A percentile compares a stretch with the other conserved stretches of the same genome.
Conservation (phyloP, 2,329 filamentous ascomycete genomes). For the Emericellopsis cladophorae region DNA sequence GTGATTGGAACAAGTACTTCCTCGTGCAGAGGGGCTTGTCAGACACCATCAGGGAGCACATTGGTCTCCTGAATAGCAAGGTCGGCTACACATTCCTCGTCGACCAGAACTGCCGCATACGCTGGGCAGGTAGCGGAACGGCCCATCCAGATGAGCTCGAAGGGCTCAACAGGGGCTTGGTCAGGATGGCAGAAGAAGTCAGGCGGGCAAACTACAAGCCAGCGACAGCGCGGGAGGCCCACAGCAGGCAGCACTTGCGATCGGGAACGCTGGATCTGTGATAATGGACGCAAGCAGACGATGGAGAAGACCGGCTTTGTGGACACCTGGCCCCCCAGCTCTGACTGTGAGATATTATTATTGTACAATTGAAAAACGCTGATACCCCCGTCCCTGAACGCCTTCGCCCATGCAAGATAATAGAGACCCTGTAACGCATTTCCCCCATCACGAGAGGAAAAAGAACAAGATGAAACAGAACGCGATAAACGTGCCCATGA, state of each 20-base stretch:
- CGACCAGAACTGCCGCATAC: constrained; percentile 75
- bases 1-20: constrained; percentile 49
- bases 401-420: constrained; percentile 10
- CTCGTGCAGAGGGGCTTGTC: constrained; percentile 44
- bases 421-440: not conserved
- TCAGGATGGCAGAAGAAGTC: constrained; percentile 48
- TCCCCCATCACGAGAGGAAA: constrained; percentile 40
- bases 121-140: constrained; percentile 80
- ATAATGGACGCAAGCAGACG: too few species aligned
- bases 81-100: constrained; percentile 91
- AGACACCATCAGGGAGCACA: constrained; percentile 47
- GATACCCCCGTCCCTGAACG: constrained; percentile 21
- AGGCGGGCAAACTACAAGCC: constrained; percentile 21
- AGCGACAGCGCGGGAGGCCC: constrained; percentile 18
- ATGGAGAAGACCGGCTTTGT: not conserved
- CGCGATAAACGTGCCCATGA: constrained; percentile 82
- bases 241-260: constrained; percentile 5
- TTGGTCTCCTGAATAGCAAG: constrained; percentile 72
- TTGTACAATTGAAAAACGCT: constrained; percentile 20
- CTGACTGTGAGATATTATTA: constrained; percentile 3
- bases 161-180: constrained; percentile 51
- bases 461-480: constrained; percentile 83
- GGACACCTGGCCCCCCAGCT: not conserved
- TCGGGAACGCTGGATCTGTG: not conserved
- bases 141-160: constrained; percentile 54